Evolutionary conservation across 495 filamentous ascomycete species (phyloP).

Genomic region (Xylona heveae): DNA sequence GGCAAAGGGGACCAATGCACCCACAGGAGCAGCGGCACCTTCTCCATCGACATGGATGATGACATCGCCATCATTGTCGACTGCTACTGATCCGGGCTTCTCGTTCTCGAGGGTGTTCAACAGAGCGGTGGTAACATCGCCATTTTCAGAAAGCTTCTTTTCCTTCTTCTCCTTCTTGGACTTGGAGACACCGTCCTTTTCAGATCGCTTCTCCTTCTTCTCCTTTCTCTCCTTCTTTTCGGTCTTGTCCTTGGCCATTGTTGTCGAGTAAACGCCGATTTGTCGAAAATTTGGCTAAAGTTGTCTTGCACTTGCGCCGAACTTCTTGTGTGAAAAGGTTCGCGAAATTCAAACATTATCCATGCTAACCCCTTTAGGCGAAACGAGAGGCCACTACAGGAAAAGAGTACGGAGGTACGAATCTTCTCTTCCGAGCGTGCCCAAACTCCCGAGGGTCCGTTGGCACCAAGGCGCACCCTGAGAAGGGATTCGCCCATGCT

Average conservation of each 20-base stretch:
- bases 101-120: slow-evolving; percentile 10
- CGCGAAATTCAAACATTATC: too few relatives aligned
- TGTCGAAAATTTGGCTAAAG: too few relatives aligned
- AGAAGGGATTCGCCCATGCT: too few relatives aligned
- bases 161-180: slow-evolving; percentile 28
- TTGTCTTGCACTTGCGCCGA: too few relatives aligned
- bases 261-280: background rate
- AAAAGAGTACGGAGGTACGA: too few relatives aligned
- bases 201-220: slow-evolving; percentile 65
- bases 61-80: slow-evolving; percentile 9
- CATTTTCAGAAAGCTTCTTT: slow-evolving; percentile 17
- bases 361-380: too few relatives aligned
- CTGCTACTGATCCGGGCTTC: slow-evolving; percentile 10
- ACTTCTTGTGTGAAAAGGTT: too few relatives aligned
- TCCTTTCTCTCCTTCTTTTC: slow-evolving; percentile 54
- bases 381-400: too few relatives aligned
- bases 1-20: slow-evolving; percentile 82
- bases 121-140: slow-evolving; percentile 8
- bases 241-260: slow-evolving; percentile 14
- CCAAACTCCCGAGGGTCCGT: too few relatives aligned
- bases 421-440: too few relatives aligned
- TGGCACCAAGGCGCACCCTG: too few relatives aligned
- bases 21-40: slow-evolving; percentile 26
- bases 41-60: slow-evolving; percentile 7
- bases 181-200: slow-evolving; percentile 56